Base-by-base conservation (phyloP, 2,329 filamentous ascomycete genomes). In the Aspergillus tanneri region DNA sequence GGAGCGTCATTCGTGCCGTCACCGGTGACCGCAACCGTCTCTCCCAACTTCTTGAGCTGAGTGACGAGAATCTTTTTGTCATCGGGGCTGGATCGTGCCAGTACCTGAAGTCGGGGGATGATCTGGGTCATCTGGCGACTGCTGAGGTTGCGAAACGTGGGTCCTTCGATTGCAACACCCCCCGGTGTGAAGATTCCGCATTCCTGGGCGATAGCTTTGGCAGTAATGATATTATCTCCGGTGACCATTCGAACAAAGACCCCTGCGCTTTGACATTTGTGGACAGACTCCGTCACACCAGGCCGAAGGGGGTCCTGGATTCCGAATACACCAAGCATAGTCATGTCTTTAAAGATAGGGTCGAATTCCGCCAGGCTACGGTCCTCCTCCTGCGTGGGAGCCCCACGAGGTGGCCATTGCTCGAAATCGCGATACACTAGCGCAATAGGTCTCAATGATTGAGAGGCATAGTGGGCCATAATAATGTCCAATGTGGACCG, bases 161-260 rank as follows among this genome's bases (percentile, higher is more conserved):
- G 87, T 0, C 87, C 88, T 68, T 91, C 88, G 77, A 92, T 86
- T 25, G 90, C 81, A 47, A 88, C 64, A 39, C 85, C 86, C 58
- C 83, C 79, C 3, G 77, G 70, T 32, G 83, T 82, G 47, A 88
- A 77, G 50, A 92, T 91, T 32, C 87, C 87, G 65, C 87, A 90
- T 59, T 91, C 87, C 56, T 78, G 79, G 16, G 88, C 88, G 59
- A 92, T 92, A 18, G 88, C 86, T 65, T 87, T 82, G 1, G 88
- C 88, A 6, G 88, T 92, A 50, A 88, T 72, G 57, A 86, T 83
- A 71, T 92, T 91, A 72, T 92, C 88, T 54, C 88, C 88, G 4
- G 88, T 92, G 2, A 92, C 88, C 88, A 92, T 92, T 61, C 88
- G 86, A 14, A 91, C 87, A 52, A 86, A 80, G 9, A 92, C 87